phyloP scores from a whole-genome alignment of 345 rosid genomes.

The Brassica carinata region DNA sequence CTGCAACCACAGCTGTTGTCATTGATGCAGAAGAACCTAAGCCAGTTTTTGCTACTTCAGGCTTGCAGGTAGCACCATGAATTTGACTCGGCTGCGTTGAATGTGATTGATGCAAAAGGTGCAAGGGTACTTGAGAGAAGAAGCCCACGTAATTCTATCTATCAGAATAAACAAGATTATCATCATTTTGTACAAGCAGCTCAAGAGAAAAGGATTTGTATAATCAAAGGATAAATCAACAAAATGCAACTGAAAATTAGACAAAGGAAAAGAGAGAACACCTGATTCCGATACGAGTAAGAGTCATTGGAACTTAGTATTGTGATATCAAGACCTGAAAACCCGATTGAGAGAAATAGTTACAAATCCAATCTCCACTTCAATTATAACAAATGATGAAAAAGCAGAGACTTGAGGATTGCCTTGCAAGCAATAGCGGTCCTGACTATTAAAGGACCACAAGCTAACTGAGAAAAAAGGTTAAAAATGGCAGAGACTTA shows the following conservation, averaged over 20 bases:
- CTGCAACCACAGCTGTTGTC: conserved; percentile 95
- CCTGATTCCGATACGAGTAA: conserved; percentile 93
- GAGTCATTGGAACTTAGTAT: conserved; percentile 91
- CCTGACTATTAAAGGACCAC: too few relatives aligned
- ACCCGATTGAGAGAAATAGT: conserved; percentile 36
- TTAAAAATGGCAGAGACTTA: too few relatives aligned
- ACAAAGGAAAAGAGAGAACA: conserved; percentile 33
- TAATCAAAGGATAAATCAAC: not conserved
- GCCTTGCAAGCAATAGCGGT: conserved; percentile 51
- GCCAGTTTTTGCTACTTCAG: conserved; percentile 99
- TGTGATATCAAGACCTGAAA: conserved; percentile 88
- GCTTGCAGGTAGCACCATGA: conserved; percentile 61
- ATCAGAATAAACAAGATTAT: conserved; percentile 14
- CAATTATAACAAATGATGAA: not conserved
- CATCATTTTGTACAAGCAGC: conserved; percentile 28
- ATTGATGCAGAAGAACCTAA: conserved; percentile 98
- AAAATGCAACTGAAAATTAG: not conserved
- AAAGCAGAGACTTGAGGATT: conserved; percentile 21
- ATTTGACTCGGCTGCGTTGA: conserved; percentile 63
- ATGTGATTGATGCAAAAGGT: conserved; percentile 83
- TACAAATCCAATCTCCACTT: conserved; percentile 25
- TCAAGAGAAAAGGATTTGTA: not conserved
- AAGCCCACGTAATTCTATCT: conserved; percentile 90
- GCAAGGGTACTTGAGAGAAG: conserved; percentile 76
- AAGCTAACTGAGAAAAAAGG: too few relatives aligned